phyloP scores from a whole-genome alignment of 2,329 filamentous ascomycete genomes.

The Aplosporella prunicola region DNA sequence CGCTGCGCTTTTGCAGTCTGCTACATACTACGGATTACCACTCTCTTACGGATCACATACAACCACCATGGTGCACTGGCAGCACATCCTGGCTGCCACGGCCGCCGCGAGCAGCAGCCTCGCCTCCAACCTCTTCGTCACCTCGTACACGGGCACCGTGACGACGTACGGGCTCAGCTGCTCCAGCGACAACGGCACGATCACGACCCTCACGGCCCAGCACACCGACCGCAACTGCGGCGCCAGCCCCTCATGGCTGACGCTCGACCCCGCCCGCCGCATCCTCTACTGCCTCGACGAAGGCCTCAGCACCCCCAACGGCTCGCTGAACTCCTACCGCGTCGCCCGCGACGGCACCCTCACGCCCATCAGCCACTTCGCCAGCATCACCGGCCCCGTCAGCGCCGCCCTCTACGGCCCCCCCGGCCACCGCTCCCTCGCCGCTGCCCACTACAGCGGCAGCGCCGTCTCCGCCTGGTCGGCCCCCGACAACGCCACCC shows the following conservation, averaged over 20 bases:
- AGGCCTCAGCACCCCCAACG: conserved; percentile 39
- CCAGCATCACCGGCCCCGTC: conserved; percentile 32
- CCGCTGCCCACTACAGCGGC: conserved; percentile 34
- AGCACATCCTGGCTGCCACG: too few species aligned
- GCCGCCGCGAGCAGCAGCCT: conserved; percentile 1
- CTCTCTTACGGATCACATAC: too few species aligned
- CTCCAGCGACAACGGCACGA: conserved; percentile 29
- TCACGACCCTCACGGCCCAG: conserved; percentile 31
- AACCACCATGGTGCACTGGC: too few species aligned
- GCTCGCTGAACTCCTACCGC: conserved; percentile 32
- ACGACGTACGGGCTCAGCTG: conserved; percentile 28
- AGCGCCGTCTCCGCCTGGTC: conserved; percentile 29
- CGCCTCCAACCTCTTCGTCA: conserved; percentile 29
- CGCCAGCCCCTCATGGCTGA: conserved; percentile 51
- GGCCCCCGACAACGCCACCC: conserved; percentile 9
- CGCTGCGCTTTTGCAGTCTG: too few species aligned
- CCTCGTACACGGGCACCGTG: conserved; percentile 38
- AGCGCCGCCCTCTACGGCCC: conserved; percentile 32
- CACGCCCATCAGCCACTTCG: conserved; percentile 23
- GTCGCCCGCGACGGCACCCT: conserved; percentile 32
- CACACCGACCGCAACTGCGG: conserved; percentile 18
- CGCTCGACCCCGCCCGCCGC: conserved; percentile 41
- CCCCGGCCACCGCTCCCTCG: conserved; percentile 27
- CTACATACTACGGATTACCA: too few species aligned
- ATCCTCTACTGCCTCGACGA: conserved; percentile 54